Evolutionary conservation across 176 grass and related monocot species (phyloP).

Genomic region (Rhynchospora pubera): DNA sequence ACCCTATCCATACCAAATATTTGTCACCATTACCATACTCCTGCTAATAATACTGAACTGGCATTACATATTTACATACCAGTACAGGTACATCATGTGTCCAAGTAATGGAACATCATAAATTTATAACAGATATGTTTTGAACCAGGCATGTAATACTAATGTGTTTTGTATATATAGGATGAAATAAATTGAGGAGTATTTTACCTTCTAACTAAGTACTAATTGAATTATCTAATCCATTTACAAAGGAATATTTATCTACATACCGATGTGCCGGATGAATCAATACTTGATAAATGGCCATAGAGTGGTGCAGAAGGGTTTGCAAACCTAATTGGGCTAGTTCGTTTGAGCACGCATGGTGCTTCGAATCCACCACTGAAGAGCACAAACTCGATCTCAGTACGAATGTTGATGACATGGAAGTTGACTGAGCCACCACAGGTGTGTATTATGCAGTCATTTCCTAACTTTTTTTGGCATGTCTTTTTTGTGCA

Average conservation of each 20-base stretch:
- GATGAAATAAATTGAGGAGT: background rate
- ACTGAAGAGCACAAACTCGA: slow-evolving; percentile 77
- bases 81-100: background rate
- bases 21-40: background rate
- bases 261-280: slow-evolving; percentile 49
- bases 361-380: slow-evolving; percentile 62
- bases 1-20: background rate
- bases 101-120: background rate
- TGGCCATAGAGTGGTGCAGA: slow-evolving; percentile 52
- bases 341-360: slow-evolving; percentile 49
- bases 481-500: slow-evolving; percentile 48
- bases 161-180: background rate
- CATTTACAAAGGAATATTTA: background rate
- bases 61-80: background rate
- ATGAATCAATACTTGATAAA: slow-evolving; percentile 64
- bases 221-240: background rate
- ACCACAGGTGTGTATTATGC: slow-evolving; percentile 40
- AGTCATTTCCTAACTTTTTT: slow-evolving; percentile 19
- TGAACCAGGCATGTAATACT: background rate
- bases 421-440: slow-evolving; percentile 64
- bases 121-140: background rate
- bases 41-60: background rate
- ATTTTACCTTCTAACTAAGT: background rate
- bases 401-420: slow-evolving; percentile 74
- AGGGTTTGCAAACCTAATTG: slow-evolving; percentile 57